Conservation (phyloP, 1,139 yeast species). For the Pichia sp. region DNA sequence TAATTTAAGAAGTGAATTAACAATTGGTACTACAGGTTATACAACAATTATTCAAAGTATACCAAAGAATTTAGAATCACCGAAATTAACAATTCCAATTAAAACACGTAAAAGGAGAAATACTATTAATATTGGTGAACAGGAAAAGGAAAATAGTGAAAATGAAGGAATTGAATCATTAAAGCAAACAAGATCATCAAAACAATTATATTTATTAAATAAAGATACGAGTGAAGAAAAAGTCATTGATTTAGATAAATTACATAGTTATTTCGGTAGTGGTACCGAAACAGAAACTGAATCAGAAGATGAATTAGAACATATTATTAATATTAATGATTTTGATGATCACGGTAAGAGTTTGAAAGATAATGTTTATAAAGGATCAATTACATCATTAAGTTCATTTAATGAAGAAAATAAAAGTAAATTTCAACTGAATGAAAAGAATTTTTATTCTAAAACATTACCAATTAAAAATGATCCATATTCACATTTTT, state of each 20-base stretch:
- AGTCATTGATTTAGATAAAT: conserved; percentile 24
- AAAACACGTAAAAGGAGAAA: conserved; percentile 24
- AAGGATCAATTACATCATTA: conserved; percentile 18
- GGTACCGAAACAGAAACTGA: conserved; percentile 17
- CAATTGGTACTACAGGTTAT: conserved; percentile 19
- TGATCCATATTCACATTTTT: conserved; percentile 19
- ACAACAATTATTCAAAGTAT: conserved; percentile 20
- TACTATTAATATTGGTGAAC: conserved; percentile 22
- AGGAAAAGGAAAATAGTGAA: conserved; percentile 7
- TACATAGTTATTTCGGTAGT: conserved; percentile 26
- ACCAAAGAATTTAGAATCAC: conserved; percentile 12
- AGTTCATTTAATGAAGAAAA: conserved; percentile 19
- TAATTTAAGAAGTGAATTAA: conserved; percentile 21
- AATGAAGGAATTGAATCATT: conserved; percentile 14
- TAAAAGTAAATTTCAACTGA: conserved; percentile 17
- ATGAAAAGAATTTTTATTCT: conserved; percentile 14
- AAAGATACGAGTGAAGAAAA: conserved; percentile 20
- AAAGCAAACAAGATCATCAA: conserved; percentile 26
- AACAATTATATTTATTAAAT: conserved; percentile 23
- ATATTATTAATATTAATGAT: conserved; percentile 6
- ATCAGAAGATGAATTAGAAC: conserved; percentile 5
- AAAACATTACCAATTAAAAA: conserved; percentile 10
- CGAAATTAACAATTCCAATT: background rate
- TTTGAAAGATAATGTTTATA: conserved; percentile 9
- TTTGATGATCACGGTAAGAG: conserved; percentile 3